A percentile compares a stretch with the other conserved stretches of the same genome.
phyloP scores from a whole-genome alignment of 306 rosid species.

The Quercus cerris region DNA sequence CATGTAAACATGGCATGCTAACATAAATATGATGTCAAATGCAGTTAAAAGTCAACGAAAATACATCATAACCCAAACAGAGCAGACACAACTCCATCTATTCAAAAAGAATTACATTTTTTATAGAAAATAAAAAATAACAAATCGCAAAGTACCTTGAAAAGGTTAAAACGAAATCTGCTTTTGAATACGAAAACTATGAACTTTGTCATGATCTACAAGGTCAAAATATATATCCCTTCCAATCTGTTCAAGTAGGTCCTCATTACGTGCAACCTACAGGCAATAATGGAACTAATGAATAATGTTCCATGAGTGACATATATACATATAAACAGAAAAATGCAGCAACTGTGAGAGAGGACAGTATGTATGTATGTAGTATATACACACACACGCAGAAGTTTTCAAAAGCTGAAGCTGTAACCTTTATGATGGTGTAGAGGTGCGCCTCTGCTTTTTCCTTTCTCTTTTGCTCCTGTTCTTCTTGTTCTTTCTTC shows the following conservation, averaged over 20 bases:
- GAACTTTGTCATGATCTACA: slow-evolving; percentile 52
- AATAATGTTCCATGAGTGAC: not conserved
- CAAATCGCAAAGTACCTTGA: slow-evolving; percentile 34
- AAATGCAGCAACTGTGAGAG: not conserved
- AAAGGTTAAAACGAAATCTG: slow-evolving; percentile 34
- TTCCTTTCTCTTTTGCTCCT: slow-evolving; percentile 78
- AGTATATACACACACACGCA: not conserved
- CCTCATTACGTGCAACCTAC: slow-evolving; percentile 49
- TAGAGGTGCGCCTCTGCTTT: slow-evolving; percentile 90
- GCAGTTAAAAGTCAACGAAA: too few relatives aligned
- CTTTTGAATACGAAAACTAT: slow-evolving; percentile 39
- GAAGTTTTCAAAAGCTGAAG: not conserved
- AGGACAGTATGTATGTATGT: not conserved
- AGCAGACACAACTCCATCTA: too few relatives aligned
- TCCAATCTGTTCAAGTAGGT: slow-evolving; percentile 47
- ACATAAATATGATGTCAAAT: too few relatives aligned
- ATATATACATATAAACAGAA: not conserved
- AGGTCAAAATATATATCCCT: slow-evolving; percentile 48
- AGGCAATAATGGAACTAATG: not conserved
- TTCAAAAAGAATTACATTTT: not conserved
- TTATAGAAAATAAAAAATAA: not conserved
- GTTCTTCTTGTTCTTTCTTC: slow-evolving; percentile 86
- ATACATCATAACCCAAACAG: too few relatives aligned
- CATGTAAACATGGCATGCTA: too few relatives aligned
- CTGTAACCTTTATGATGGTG: slow-evolving; percentile 72